These are phyloP conservation scores for Paragyromitra xinjiangensis DNA, from an alignment of 495 filamentous ascomycete genomes.

Conservation along the genomic window DNA sequence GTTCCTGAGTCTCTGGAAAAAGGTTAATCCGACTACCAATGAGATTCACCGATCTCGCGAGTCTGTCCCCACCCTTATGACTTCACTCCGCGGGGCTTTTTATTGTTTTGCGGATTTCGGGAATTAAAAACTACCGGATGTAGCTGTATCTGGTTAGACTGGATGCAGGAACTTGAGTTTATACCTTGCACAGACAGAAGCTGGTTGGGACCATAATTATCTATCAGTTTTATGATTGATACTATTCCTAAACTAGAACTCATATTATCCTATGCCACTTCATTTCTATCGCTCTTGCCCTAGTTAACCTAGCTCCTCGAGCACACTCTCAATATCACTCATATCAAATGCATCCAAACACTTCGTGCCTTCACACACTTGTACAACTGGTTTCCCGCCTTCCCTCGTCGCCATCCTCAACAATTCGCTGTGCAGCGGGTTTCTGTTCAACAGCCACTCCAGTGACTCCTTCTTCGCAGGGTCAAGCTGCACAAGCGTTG, in stretches of 20 bases:
- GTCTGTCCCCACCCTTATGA: neutral
- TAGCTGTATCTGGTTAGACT: neutral
- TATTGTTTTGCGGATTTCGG: neutral
- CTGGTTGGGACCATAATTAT: neutral
- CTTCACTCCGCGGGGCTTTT: neutral
- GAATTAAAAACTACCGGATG: neutral
- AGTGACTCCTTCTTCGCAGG: constrained; percentile 60
- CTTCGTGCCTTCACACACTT: constrained; percentile 56
- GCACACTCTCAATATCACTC: constrained; percentile 55
- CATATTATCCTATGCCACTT: neutral
- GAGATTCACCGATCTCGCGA: neutral
- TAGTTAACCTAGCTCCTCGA: constrained; percentile 55
- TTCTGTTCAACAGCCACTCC: constrained; percentile 57
- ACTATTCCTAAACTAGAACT: neutral
- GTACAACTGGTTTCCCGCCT: constrained; percentile 51
- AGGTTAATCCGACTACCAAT: constrained; percentile 26
- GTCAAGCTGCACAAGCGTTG: constrained; percentile 59
- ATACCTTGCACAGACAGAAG: too few species aligned
- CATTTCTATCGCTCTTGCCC: neutral
- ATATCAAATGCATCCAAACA: constrained; percentile 58
- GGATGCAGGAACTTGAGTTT: neutral
- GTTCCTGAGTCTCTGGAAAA: constrained; percentile 26
- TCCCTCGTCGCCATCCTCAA: constrained; percentile 22
- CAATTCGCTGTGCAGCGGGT: constrained; percentile 38
- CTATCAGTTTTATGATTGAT: neutral